Percentiles rank a stretch among this genome's conserved stretches.
phyloP scores from a whole-genome alignment of 306 rosid species.

The Trifolium pratense region DNA sequence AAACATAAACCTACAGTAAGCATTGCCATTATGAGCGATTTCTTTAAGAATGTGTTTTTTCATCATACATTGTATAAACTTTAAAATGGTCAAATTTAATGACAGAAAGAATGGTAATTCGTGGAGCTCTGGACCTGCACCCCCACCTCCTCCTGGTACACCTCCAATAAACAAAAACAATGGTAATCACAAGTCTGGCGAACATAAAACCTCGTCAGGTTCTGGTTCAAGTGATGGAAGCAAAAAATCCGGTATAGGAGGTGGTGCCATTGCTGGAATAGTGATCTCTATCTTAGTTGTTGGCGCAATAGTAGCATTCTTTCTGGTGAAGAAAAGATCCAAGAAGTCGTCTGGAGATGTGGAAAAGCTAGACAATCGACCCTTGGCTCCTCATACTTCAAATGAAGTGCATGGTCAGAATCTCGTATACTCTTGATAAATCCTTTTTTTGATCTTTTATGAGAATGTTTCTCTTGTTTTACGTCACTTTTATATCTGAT shows the following conservation, averaged over 20 bases:
- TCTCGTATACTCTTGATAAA: constrained; percentile 33
- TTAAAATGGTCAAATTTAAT: constrained; percentile 41
- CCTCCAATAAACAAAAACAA: constrained; percentile 59
- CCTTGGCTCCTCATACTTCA: constrained; percentile 65
- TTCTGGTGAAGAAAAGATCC: constrained; percentile 74
- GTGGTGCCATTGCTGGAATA: constrained; percentile 91
- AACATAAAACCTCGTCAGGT: constrained; percentile 51
- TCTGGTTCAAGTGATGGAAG: constrained; percentile 53
- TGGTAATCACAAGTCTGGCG: constrained; percentile 62
- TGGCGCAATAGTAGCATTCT: constrained; percentile 76
- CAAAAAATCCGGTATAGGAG: constrained; percentile 89
- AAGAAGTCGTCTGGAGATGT: constrained; percentile 66
- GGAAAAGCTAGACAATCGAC: constrained; percentile 74
- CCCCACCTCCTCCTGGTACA: constrained; percentile 98
- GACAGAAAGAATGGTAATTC: constrained; percentile 77
- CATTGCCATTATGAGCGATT: constrained; percentile 36
- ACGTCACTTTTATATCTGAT: not conserved
- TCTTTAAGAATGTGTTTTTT: constrained; percentile 10
- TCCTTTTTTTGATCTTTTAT: constrained; percentile 20
- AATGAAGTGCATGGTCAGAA: constrained; percentile 67
- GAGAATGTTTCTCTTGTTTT: not conserved
- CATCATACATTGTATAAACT: constrained; percentile 31
- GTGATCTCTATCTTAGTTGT: constrained; percentile 79
- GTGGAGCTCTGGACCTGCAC: constrained; percentile 93
- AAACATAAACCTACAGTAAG: constrained; percentile 77